Evolutionary conservation across 192 early-diverging fungal species (phyloP).

Genomic region (Coemansia sp.): DNA sequence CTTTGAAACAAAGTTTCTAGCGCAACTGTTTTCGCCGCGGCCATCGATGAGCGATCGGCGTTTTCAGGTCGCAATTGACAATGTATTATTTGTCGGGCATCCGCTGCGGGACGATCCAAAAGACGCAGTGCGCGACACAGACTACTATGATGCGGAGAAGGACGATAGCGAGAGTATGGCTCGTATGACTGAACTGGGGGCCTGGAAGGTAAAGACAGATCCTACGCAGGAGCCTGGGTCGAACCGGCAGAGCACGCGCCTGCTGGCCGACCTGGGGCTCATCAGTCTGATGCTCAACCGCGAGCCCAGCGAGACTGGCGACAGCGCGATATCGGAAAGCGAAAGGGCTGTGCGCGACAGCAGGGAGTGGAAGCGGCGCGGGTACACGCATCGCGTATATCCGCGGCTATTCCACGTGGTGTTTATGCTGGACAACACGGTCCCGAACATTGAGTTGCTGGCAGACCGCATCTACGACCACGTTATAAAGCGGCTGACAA

Average conservation of each 20-base stretch:
- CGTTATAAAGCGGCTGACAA: slow-evolving; percentile 44
- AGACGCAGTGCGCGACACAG: slow-evolving; percentile 57
- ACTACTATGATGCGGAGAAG: slow-evolving; percentile 60
- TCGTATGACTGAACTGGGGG: slow-evolving; percentile 37
- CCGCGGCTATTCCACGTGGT: slow-evolving; percentile 45
- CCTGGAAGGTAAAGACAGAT: slow-evolving; percentile 45
- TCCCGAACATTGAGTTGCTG: slow-evolving; percentile 29
- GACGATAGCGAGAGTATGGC: slow-evolving; percentile 53
- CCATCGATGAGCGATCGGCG: slow-evolving; percentile 71
- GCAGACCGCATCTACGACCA: slow-evolving; percentile 49
- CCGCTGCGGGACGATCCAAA: slow-evolving; percentile 56
- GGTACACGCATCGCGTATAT: slow-evolving; percentile 39
- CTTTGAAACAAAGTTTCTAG: slow-evolving; percentile 73
- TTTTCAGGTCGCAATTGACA: slow-evolving; percentile 87
- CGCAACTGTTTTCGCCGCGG: slow-evolving; percentile 87
- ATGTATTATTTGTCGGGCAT: slow-evolving; percentile 81
- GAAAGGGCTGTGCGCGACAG: slow-evolving; percentile 54
- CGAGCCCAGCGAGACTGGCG: slow-evolving; percentile 51
- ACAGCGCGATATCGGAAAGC: slow-evolving; percentile 46
- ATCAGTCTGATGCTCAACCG: slow-evolving; percentile 46
- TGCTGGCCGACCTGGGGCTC: slow-evolving; percentile 47
- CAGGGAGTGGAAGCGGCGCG: slow-evolving; percentile 49
- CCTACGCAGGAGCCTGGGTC: slow-evolving; percentile 15
- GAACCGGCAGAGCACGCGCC: slow-evolving; percentile 29
- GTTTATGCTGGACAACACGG: slow-evolving; percentile 52